Conservation (phyloP, 78 protist genomes). For the Tieghemostelium lacteum region DNA sequence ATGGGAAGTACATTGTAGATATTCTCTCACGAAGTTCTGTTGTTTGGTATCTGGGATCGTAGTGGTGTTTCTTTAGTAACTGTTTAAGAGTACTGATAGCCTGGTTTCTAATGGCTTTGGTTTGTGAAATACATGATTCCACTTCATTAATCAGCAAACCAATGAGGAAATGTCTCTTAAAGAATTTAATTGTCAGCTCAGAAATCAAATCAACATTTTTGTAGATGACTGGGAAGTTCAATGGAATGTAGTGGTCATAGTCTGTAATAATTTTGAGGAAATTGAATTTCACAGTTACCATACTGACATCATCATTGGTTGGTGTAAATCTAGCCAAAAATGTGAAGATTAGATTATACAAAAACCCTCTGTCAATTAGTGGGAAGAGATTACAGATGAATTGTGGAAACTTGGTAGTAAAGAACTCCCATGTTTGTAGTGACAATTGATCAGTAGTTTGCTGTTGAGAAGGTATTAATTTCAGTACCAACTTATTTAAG, state of each 20-base stretch:
- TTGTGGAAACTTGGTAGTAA: constrained; percentile 65
- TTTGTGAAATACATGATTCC: constrained; percentile 48
- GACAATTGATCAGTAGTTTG: constrained; percentile 11
- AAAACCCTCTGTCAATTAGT: constrained; percentile 68
- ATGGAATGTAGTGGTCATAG: constrained; percentile 78
- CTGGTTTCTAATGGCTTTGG: constrained; percentile 50
- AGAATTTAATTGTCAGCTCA: constrained; percentile 60
- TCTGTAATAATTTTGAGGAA: constrained; percentile 71
- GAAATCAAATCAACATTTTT: constrained; percentile 23
- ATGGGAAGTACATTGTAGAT: constrained; percentile 81
- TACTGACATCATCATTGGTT: constrained; percentile 30
- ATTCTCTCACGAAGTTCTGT: constrained; percentile 55
- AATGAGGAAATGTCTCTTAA: constrained; percentile 62
- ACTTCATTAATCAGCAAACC: constrained; percentile 46
- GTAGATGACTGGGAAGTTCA: constrained; percentile 48
- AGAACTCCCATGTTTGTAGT: constrained; percentile 69
- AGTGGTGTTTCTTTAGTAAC: constrained; percentile 73
- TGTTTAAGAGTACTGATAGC: constrained; percentile 71
- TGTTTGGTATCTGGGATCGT: constrained; percentile 50
- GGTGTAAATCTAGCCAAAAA: constrained; percentile 47
- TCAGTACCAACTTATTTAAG: constrained; percentile 47
- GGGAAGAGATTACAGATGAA: constrained; percentile 70
- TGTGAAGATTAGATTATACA: constrained; percentile 44
- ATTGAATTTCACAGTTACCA: constrained; percentile 65
- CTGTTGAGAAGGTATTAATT: constrained; percentile 19